Evolutionary conservation across 768 basidiomycete species (phyloP).

Genomic region (Lactifluus pinguis): DNA sequence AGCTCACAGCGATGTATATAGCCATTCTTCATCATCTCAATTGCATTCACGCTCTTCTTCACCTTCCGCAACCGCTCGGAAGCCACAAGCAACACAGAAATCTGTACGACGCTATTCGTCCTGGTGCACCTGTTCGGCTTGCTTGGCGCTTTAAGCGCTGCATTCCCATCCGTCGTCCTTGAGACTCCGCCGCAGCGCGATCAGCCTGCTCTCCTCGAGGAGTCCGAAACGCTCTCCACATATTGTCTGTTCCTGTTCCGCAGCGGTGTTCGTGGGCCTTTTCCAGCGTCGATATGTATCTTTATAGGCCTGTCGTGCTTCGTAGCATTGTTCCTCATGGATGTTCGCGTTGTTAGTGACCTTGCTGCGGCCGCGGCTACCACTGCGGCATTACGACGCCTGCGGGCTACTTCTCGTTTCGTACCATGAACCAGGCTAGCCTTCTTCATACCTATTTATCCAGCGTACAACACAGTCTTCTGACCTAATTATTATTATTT

Average conservation of each 20-base stretch:
- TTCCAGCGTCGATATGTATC: neutral
- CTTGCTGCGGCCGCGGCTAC: neutral
- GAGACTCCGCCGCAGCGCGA: neutral
- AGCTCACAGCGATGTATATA: neutral
- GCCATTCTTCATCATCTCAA: neutral
- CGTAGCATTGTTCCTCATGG: neutral
- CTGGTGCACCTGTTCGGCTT: constrained; percentile 7
- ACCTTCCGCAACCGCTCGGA: neutral
- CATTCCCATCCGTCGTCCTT: neutral
- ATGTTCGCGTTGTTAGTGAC: neutral
- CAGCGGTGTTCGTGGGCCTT: neutral
- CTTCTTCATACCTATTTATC: neutral
- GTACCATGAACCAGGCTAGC: neutral
- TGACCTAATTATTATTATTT: neutral
- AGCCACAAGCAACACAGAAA: neutral
- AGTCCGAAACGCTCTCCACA: neutral
- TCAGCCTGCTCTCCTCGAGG: neutral
- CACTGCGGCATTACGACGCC: neutral
- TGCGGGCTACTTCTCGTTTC: neutral
- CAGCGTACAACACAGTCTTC: neutral
- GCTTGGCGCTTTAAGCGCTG: constrained; percentile 2
- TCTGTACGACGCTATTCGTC: neutral
- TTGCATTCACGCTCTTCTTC: neutral
- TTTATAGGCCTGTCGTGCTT: neutral
- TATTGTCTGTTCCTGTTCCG: neutral